phyloP scores from a whole-genome alignment of 2,329 filamentous ascomycete genomes.

The Fusarium nanum region DNA sequence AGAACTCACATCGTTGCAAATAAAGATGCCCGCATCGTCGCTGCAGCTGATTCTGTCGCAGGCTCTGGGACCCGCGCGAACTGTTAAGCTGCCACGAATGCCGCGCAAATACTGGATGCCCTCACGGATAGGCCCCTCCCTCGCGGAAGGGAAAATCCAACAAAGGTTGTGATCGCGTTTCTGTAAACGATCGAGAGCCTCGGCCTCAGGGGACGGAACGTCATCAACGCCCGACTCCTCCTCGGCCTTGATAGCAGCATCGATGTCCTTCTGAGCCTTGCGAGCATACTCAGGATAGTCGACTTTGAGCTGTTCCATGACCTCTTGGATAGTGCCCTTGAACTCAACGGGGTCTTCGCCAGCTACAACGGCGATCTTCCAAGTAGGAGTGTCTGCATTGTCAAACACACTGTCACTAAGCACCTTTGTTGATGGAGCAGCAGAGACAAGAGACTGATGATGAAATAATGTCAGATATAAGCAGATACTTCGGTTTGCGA shows the following conservation, averaged over 20 bases:
- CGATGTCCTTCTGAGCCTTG: not conserved
- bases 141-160: fast-evolving
- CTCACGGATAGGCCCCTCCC: fast-evolving
- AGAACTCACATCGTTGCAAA: not conserved
- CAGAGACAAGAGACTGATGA: not conserved
- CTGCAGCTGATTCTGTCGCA: not conserved
- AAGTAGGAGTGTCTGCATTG: not conserved
- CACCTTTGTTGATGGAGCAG: not conserved
- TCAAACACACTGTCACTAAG: not conserved
- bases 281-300: not conserved
- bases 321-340: not conserved
- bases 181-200: not conserved
- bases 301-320: not conserved
- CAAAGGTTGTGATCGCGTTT: not conserved
- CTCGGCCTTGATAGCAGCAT: not conserved
- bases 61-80: not conserved
- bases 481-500: fast-evolving
- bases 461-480: not conserved
- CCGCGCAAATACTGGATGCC: not conserved
- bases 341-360: not conserved
- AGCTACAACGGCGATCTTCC: not conserved
- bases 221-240: no score
- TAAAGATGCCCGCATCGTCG: not conserved
- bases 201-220: not conserved
- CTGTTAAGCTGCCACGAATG: not conserved